Percentiles rank a stretch among this genome's conserved stretches.
These are phyloP conservation scores for Rhynchospora pubera DNA, from an alignment of 176 grass and related monocot species.

Conservation along the genomic window DNA sequence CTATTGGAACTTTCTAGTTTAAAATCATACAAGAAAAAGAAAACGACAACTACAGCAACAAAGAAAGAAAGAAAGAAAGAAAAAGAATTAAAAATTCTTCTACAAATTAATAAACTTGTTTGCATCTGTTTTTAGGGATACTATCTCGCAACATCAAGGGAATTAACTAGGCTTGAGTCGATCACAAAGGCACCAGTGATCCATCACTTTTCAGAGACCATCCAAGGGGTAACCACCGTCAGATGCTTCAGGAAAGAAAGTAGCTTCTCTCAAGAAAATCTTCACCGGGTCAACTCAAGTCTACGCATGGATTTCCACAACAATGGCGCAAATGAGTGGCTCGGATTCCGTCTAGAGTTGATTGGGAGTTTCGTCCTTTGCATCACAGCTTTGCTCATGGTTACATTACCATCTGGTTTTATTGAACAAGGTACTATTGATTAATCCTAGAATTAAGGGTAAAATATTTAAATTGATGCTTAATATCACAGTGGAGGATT, in stretches of 20 bases:
- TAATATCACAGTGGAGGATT: background rate
- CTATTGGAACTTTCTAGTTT: background rate
- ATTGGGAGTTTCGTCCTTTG: constrained; percentile 77
- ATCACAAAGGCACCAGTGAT: constrained; percentile 99
- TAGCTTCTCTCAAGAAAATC: constrained; percentile 60
- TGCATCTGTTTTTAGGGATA: constrained; percentile 38
- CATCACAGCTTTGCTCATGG: constrained; percentile 79
- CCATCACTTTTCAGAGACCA: constrained; percentile 97
- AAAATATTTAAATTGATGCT: background rate
- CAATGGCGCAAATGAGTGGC: constrained; percentile 96
- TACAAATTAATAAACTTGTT: background rate
- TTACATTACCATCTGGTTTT: constrained; percentile 65
- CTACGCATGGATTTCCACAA: constrained; percentile 96
- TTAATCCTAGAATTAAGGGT: background rate
- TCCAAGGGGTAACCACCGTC: constrained; percentile 86
- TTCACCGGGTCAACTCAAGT: constrained; percentile 79
- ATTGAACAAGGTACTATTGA: constrained; percentile 53
- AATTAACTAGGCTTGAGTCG: constrained; percentile 83
- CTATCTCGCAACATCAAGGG: constrained; percentile 77
- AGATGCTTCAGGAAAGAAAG: constrained; percentile 82
- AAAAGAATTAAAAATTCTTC: background rate
- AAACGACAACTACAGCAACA: background rate
- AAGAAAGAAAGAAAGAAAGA: background rate
- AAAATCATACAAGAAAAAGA: background rate
- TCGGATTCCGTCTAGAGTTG: constrained; percentile 80